phyloP scores from a whole-genome alignment of 1,139 yeast species.

The Meyerozyma smithsonii region DNA sequence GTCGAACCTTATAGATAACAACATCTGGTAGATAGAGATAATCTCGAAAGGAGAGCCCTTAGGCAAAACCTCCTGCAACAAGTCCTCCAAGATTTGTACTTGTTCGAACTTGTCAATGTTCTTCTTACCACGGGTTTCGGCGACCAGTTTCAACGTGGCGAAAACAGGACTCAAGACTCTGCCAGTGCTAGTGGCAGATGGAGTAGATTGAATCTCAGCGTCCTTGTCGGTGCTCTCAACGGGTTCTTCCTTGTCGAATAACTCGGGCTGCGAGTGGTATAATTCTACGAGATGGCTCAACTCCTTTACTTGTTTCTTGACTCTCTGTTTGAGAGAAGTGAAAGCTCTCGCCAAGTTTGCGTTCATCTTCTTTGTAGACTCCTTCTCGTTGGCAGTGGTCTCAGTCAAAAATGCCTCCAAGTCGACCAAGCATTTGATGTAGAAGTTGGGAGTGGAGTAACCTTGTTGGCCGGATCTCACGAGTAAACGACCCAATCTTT shows the following conservation, averaged over 20 bases:
- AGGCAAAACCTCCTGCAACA: slow-evolving; percentile 43
- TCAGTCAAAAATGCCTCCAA: slow-evolving; percentile 68
- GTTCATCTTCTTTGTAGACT: slow-evolving; percentile 63
- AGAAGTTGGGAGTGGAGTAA: slow-evolving; percentile 65
- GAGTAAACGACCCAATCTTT: slow-evolving; percentile 63
- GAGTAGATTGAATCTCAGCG: slow-evolving; percentile 7
- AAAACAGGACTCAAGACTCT: slow-evolving; percentile 51
- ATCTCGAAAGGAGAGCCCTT: slow-evolving; percentile 58
- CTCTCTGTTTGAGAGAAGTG: slow-evolving; percentile 84
- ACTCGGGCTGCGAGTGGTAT: slow-evolving; percentile 68
- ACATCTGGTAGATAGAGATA: slow-evolving; percentile 73
- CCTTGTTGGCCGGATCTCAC: slow-evolving; percentile 73
- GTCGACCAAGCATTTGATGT: slow-evolving; percentile 62
- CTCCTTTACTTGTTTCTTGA: slow-evolving; percentile 75
- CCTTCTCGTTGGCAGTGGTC: slow-evolving; percentile 53
- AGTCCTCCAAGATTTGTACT: slow-evolving; percentile 61
- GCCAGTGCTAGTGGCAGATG: slow-evolving; percentile 9
- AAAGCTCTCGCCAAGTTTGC: slow-evolving; percentile 85
- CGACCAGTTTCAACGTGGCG: slow-evolving; percentile 65
- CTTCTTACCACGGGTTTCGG: slow-evolving; percentile 94
- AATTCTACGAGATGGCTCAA: slow-evolving; percentile 52
- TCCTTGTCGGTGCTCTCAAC: slow-evolving; percentile 15
- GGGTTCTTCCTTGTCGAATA: slow-evolving; percentile 55
- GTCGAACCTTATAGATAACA: slow-evolving; percentile 88
- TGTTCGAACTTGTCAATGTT: slow-evolving; percentile 84